These are phyloP conservation scores for Pelargonium myrrhifolium DNA, from an alignment of 441 rosid genomes.

Conservation along the genomic window DNA sequence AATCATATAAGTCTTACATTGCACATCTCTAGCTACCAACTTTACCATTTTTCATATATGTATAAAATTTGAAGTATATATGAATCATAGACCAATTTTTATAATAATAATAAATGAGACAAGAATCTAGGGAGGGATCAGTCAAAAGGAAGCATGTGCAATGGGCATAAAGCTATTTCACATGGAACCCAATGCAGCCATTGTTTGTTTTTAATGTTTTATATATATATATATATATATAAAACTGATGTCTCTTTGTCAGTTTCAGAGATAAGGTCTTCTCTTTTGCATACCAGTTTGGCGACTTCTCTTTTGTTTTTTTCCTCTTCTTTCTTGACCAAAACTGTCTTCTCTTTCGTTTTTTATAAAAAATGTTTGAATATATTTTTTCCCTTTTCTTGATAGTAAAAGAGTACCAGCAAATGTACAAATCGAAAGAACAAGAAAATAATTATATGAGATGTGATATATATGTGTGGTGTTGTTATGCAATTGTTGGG, in stretches of 20 bases:
- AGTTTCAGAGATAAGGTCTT: constrained; percentile 32
- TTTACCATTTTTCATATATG: not conserved
- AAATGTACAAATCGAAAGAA: not conserved
- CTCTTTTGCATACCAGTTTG: constrained; percentile 21
- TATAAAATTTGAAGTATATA: not conserved
- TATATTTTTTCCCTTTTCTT: not conserved
- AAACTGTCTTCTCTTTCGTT: not conserved
- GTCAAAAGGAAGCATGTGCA: constrained; percentile 60
- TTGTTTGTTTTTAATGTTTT: not conserved
- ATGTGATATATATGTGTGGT: not conserved
- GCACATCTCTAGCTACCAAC: not conserved
- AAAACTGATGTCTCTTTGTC: constrained; percentile 31
- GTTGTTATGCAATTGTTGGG: not conserved
- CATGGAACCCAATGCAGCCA: constrained; percentile 50
- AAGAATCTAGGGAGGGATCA: constrained; percentile 14
- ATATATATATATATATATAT: not conserved
- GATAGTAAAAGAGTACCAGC: too few species aligned
- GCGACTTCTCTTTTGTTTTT: constrained; percentile 25
- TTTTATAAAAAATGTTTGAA: not conserved
- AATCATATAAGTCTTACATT: constrained; percentile 26
- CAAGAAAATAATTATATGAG: too few species aligned
- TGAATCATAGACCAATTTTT: too few species aligned
- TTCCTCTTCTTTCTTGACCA: not conserved
- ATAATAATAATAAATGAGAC: too few species aligned
- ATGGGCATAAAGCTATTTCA: constrained; percentile 30